Evolutionary conservation across 805 yeast species (phyloP).

Genomic region (Candida loeiensis): DNA sequence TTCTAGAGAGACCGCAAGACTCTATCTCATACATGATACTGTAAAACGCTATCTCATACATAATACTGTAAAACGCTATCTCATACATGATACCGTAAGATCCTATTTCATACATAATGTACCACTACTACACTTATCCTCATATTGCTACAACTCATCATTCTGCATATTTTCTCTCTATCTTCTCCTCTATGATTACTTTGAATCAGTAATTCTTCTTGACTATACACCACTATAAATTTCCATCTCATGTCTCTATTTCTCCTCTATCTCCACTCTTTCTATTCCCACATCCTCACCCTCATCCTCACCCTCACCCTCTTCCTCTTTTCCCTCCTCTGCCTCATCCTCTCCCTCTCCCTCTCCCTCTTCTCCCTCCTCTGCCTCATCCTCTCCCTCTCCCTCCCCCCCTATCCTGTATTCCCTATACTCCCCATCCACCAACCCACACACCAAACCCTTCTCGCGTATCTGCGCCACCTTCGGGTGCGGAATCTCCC

Average conservation of each 20-base stretch:
- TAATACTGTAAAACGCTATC: too few species aligned
- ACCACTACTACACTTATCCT: too few species aligned
- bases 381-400: slow-evolving; percentile 1
- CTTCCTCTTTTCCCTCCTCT: not conserved
- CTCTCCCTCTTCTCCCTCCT: slow-evolving; percentile 3
- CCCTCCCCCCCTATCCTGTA: slow-evolving; percentile 8
- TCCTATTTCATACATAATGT: too few species aligned
- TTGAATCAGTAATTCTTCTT: not conserved
- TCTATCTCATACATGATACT: too few species aligned
- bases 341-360: slow-evolving; percentile 1
- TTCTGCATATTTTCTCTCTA: too few species aligned
- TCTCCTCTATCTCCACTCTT: not conserved
- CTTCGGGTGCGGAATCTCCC: slow-evolving; percentile 33
- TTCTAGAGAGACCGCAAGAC: too few species aligned
- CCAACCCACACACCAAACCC: slow-evolving; percentile 13
- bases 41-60: too few species aligned
- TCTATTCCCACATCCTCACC: too few species aligned
- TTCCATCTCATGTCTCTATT: not conserved
- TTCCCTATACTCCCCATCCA: slow-evolving; percentile 14
- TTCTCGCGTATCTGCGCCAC: slow-evolving; percentile 13
- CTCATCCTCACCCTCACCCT: not conserved
- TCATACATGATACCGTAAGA: too few species aligned
- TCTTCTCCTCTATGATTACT: too few species aligned
- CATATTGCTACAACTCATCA: too few species aligned
- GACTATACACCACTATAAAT: too few species aligned